Percentiles rank a stretch among this genome's conserved stretches.
These are phyloP conservation scores for Eucalyptus guilfoylei DNA, from an alignment of 345 rosid species.

Conservation along the genomic window DNA sequence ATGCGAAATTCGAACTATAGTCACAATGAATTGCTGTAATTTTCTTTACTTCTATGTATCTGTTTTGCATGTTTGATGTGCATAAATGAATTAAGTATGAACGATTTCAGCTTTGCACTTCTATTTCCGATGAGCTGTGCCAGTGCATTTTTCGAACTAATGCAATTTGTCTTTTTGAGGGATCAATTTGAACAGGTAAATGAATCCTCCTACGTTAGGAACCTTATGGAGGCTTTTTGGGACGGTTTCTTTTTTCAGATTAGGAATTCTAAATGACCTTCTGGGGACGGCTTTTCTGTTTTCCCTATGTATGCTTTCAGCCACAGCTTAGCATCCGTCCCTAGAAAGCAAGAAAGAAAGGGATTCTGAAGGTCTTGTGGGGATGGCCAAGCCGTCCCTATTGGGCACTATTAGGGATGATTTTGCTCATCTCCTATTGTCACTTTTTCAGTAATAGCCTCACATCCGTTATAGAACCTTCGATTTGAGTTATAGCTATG, in stretches of 20 bases:
- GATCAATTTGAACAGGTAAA: background rate
- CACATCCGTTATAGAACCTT: rapidly evolving
- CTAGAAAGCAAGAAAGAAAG: background rate
- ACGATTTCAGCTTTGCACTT: background rate
- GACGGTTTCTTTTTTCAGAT: background rate
- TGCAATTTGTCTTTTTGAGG: background rate
- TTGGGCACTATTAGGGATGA: background rate
- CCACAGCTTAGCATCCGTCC: background rate
- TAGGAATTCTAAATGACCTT: background rate
- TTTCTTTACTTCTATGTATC: background rate
- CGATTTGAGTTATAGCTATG: background rate
- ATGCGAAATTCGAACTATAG: background rate
- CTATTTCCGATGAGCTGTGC: background rate
- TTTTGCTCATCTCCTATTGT: background rate
- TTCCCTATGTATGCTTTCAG: background rate
- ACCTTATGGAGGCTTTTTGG: background rate
- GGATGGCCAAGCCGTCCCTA: background rate
- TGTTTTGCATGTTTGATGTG: background rate
- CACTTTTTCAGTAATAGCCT: background rate
- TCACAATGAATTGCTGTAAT: background rate
- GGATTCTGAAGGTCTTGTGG: background rate
- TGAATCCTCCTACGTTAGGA: background rate
- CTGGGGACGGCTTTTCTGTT: background rate
- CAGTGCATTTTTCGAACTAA: background rate
- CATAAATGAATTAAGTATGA: background rate